Evolutionary conservation across 2,329 filamentous ascomycete genomes (phyloP), one percentile per base, ranked within the genome.

Genomic region (Ophiostoma himal-ulmi): DNA sequence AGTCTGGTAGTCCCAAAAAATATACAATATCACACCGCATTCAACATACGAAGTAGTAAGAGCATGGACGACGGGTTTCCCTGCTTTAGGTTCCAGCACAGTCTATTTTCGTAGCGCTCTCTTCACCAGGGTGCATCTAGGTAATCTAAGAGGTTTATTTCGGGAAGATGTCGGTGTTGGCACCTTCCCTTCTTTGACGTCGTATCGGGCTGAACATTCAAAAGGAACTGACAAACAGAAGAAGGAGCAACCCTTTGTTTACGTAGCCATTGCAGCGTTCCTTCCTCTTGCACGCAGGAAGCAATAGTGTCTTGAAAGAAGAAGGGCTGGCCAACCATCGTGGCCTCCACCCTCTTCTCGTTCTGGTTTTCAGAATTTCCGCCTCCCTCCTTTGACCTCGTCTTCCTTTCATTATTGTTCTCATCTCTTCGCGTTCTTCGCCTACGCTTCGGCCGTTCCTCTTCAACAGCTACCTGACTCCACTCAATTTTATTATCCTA

Each of bases 211-310:
- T 57, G 52, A 11, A 57, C 11, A 13, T 4, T 10, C 11, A 57
- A n/a, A 48, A n/a, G 17, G 44, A 48, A n/a, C 17, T 48, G 20
- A 17, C 14, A 7, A n/a, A 17, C 10, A 44, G 39, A 14, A 48
- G 52, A 57, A 57, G 52, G 52, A 57, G 52, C 52, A 22, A 57
- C 52, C 22, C 52, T 57, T 57, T 14, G 52, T 57, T 57, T 57
- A 26, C 52, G n/a, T 57, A 26, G n/a, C 13, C 10, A 44, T 44
- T 17, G 44, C 14, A 6, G 14, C 10, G n/a, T 14, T 57, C 52
- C n/a, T 57, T 57, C 52, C 52, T 54, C 48, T 48, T 48, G 44
- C n/a, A 22, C 3, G 30, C 30, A 30, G 30, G 30, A 30, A 48
- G 5, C 44, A 48, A 10, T 57, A 26, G 13, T 26, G n/a, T 30